A percentile compares a stretch with the other conserved stretches of the same genome.
phyloP scores from a whole-genome alignment of 306 rosid species.

The Acacia melanoxylon region DNA sequence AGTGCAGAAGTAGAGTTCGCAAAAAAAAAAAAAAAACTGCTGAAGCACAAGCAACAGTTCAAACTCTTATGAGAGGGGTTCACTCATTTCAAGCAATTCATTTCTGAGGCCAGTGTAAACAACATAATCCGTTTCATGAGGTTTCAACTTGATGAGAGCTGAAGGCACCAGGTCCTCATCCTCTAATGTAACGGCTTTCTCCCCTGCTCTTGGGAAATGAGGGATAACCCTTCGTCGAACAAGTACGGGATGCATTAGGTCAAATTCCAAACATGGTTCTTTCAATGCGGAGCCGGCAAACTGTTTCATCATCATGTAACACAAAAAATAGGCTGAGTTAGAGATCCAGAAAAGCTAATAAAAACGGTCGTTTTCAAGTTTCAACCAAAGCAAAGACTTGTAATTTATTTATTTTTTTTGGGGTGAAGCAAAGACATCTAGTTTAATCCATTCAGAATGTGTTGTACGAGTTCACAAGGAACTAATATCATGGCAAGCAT shows the following conservation, averaged over 20 bases:
- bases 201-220: slow-evolving; percentile 54
- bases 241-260: slow-evolving; percentile 74
- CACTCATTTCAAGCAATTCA: slow-evolving; percentile 83
- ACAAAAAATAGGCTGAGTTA: slow-evolving; percentile 17
- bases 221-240: slow-evolving; percentile 72
- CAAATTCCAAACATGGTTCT: slow-evolving; percentile 75
- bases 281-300: slow-evolving; percentile 73
- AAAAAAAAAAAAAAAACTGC: background rate
- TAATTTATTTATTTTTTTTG: background rate
- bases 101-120: slow-evolving; percentile 81
- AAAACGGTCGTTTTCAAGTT: background rate
- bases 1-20: background rate
- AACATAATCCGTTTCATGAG: slow-evolving; percentile 83
- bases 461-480: background rate
- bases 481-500: background rate
- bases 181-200: slow-evolving; percentile 57
- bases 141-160: slow-evolving; percentile 86
- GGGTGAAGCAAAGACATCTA: background rate
- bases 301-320: slow-evolving; percentile 46
- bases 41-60: slow-evolving; percentile 36
- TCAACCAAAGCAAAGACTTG: slow-evolving; percentile 5
- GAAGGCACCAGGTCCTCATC: slow-evolving; percentile 92
- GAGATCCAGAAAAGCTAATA: slow-evolving; percentile 3
- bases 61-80: slow-evolving; percentile 64
- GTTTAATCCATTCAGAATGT: slow-evolving; percentile 18